Evolutionary conservation across 2,329 filamentous ascomycete genomes (phyloP).

Genomic region (Colletotrichum tanaceti): DNA sequence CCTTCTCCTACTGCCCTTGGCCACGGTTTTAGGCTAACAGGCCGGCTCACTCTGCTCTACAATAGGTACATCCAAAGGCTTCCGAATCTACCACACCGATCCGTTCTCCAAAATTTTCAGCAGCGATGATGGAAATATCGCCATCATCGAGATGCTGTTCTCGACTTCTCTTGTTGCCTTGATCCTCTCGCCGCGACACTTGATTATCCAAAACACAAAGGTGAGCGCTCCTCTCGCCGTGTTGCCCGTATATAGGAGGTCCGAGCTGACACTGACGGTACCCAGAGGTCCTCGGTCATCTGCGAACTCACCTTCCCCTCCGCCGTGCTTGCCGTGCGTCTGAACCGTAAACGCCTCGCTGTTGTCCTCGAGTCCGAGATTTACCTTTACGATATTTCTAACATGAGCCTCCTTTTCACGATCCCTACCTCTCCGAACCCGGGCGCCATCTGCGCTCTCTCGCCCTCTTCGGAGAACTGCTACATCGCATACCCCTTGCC

Average conservation of each 20-base stretch:
- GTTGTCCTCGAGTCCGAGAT: conserved; percentile 96
- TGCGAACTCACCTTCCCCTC: conserved; percentile 99
- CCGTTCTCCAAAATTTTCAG: conserved; percentile 96
- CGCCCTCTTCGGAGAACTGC: conserved; percentile 94
- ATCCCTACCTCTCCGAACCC: conserved; percentile 96
- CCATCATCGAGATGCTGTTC: conserved; percentile 98
- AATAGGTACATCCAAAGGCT: conserved; percentile 88
- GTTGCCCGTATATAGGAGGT: background rate
- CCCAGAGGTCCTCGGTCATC: conserved; percentile 79
- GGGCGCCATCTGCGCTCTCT: conserved; percentile 89
- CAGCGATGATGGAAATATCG: conserved; percentile 93
- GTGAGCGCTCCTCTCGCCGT: conserved; percentile 57
- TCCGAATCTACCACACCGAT: conserved; percentile 96
- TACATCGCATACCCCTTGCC: conserved; percentile 95
- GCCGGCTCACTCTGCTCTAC: conserved; percentile 6
- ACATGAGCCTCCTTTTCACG: conserved; percentile 94
- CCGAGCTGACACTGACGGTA: conserved; percentile 41
- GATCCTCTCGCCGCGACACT: conserved; percentile 88
- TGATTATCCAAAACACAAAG: conserved; percentile 98
- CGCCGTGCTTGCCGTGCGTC: conserved; percentile 90
- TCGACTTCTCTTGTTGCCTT: conserved; percentile 96
- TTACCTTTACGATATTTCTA: conserved; percentile 98
- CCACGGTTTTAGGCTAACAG: conserved; percentile 24
- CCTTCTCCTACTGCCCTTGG: conserved; percentile 1
- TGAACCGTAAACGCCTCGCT: conserved; percentile 93